Base-by-base conservation (phyloP, 2,329 filamentous ascomycete genomes). In the Colletotrichum euphorbiae region DNA sequence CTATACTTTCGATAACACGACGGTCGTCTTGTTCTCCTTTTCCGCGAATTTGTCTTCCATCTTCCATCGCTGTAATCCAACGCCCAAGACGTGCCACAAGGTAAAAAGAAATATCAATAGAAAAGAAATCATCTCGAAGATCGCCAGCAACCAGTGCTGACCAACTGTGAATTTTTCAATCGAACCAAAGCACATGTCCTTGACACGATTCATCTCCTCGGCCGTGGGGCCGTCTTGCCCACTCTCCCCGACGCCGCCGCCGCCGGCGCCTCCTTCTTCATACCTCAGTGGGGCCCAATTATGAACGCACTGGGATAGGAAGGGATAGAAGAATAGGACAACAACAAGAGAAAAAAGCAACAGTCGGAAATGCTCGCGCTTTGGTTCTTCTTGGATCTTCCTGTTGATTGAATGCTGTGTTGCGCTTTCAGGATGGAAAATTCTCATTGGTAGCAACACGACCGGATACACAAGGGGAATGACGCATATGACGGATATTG, bases 301-400 rank as follows among this genome's bases (percentile, higher is more conserved):
- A 52, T 73, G 69, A 2, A 75, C 69, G 9, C 73, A 74, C 38
- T 70, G 69, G 3, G 72, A 74, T 5, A 75, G 17, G n/a, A 75
- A 75, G 0, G 72, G 71, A 28, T 73, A 73, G 33, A 74, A 74
- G 0, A 71, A 74, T 5, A 74, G n/a, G 1, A 66, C 60, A 4
- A 70, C n/a, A 8, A 48, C 17, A 3, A 62, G 19, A 33, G 15
- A 48, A 21, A 62, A 62, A 13, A 54, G 36, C 6, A 62, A 9
- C 21, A 62, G 17, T 1, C 58, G 15, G 9, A 62, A 62, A 11
- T 31, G 11, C 12, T 42, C 19, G 9, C 40, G 17, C 28, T 6
- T 62, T 19, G 15, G 11, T 11, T 13, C 17, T 8, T 59, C 28
- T 15, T 21, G 24, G 12, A 12, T 7, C 15, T 50, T 48, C 31